Evolutionary conservation across 169 alveolate species (phyloP).

Genomic region (Eimeria sp.): DNA sequence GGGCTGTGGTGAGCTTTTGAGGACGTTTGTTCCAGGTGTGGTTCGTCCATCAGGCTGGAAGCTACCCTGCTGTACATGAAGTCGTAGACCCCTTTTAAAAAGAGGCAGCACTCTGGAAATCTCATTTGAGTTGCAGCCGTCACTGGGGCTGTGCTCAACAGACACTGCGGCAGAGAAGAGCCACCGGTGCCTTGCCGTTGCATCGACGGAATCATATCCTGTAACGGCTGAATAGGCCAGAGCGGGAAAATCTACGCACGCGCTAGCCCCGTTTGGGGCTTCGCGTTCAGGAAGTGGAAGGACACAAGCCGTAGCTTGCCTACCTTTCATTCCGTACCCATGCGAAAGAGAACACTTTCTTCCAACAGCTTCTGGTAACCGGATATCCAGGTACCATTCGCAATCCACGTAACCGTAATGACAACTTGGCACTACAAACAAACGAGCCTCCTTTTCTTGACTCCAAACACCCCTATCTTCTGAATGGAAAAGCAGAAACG

Average conservation of each 20-base stretch:
- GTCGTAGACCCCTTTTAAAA: neutral
- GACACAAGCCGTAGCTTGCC: neutral
- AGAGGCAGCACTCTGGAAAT: neutral
- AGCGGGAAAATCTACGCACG: neutral
- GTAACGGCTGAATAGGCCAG: neutral
- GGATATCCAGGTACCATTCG: slow-evolving; percentile 54
- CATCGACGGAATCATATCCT: slow-evolving; percentile 39
- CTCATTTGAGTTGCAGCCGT: neutral
- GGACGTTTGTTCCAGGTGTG: neutral
- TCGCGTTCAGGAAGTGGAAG: neutral
- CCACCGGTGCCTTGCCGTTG: neutral
- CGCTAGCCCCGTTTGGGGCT: neutral
- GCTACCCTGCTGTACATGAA: neutral
- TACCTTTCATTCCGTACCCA: neutral
- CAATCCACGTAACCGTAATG: slow-evolving; percentile 65
- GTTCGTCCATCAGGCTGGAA: neutral
- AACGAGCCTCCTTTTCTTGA: slow-evolving; percentile 8
- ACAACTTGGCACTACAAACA: slow-evolving; percentile 52
- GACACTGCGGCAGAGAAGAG: neutral
- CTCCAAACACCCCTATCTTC: slow-evolving; percentile 56
- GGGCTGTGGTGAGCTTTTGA: neutral
- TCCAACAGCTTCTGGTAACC: neutral
- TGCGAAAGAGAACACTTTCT: neutral
- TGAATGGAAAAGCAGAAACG: slow-evolving; percentile 12
- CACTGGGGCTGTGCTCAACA: slow-evolving; percentile 34